A percentile compares a stretch with the other conserved stretches of the same genome.
Evolutionary conservation across 1,284 basidiomycete species (phyloP).

Genomic region (Microbotryum scabiosae): DNA sequence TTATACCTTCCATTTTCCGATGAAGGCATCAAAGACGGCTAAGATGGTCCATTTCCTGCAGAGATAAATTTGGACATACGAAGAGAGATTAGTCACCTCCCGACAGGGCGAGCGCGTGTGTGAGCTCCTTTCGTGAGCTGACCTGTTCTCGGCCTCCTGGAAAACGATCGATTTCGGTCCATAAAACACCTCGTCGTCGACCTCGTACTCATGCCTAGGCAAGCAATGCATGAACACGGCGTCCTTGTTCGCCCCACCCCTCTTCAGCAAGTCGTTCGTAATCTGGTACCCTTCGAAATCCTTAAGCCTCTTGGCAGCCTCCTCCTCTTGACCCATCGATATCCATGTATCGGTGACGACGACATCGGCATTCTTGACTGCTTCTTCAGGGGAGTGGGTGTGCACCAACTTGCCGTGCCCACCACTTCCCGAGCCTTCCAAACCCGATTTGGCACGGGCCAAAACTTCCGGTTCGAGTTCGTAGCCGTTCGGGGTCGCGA

Average conservation of each 20-base stretch:
- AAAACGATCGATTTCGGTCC: constrained; percentile 44
- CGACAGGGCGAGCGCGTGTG: constrained; percentile 59
- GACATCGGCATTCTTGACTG: constrained; percentile 80
- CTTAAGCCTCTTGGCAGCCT: constrained; percentile 75
- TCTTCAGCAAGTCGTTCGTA: constrained; percentile 54
- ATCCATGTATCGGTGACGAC: constrained; percentile 98
- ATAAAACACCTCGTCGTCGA: constrained; percentile 75
- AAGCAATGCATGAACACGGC: constrained; percentile 90
- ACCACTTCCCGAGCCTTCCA: constrained; percentile 36
- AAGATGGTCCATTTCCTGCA: constrained; percentile 89
- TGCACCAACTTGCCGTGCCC: constrained; percentile 54
- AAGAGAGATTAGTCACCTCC: too few relatives aligned
- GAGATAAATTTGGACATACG: constrained; percentile 34
- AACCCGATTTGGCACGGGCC: constrained; percentile 52
- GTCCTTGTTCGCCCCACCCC: constrained; percentile 40
- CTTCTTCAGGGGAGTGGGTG: constrained; percentile 70
- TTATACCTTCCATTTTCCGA: constrained; percentile 31
- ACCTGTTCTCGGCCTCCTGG: constrained; percentile 42
- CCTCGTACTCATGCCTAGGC: constrained; percentile 85
- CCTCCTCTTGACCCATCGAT: constrained; percentile 96
- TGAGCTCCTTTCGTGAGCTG: constrained; percentile 42
- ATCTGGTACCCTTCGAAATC: constrained; percentile 93
- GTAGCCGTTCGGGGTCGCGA: constrained; percentile 74
- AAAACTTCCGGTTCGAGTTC: constrained; percentile 70
- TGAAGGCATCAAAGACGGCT: constrained; percentile 58